Percentiles rank a stretch among this genome's conserved stretches.
Conservation (phyloP, 208 protist species). For the Acanthamoeba divionensis region DNA sequence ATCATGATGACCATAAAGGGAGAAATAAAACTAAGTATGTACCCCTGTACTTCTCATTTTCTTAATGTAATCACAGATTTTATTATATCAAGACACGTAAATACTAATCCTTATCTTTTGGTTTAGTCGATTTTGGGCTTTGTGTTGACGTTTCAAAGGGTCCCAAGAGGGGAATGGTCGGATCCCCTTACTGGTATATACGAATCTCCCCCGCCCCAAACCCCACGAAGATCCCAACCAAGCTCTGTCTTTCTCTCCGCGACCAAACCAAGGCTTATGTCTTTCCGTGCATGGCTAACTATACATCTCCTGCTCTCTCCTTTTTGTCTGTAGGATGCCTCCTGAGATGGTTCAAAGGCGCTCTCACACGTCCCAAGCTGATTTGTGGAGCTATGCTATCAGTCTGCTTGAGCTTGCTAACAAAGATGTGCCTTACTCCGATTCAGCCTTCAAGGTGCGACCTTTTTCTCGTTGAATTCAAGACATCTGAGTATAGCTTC, state of each 20-base stretch:
- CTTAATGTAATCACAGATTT: too few species aligned
- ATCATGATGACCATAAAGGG: constrained; percentile 56
- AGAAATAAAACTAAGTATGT: constrained; percentile 30
- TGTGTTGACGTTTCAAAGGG: constrained; percentile 28
- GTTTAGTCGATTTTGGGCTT: constrained; percentile 23
- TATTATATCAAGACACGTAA: too few species aligned
- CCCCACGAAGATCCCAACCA: too few species aligned
- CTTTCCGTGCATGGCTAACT: too few species aligned
- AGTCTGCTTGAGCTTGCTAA: constrained; percentile 36
- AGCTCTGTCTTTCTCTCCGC: too few species aligned
- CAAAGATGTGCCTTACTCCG: background rate
- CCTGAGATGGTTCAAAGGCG: constrained; percentile 20
- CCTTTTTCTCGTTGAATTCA: too few species aligned
- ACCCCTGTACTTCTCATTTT: too few species aligned
- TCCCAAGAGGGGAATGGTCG: constrained; percentile 16
- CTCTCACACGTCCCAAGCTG: background rate
- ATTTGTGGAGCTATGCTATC: constrained; percentile 37
- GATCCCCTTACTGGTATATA: constrained; percentile 1
- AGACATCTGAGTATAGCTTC: too few species aligned
- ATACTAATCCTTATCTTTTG: background rate
- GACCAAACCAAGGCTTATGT: too few species aligned
- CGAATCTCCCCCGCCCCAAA: background rate
- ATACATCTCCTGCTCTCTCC: too few species aligned
- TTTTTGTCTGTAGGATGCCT: background rate
- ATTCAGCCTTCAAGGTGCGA: constrained; percentile 14